A percentile compares a stretch with the other conserved stretches of the same genome.
phyloP scores from a whole-genome alignment of 1,284 basidiomycete genomes.

The Cutaneotrichosporon dermatis region DNA sequence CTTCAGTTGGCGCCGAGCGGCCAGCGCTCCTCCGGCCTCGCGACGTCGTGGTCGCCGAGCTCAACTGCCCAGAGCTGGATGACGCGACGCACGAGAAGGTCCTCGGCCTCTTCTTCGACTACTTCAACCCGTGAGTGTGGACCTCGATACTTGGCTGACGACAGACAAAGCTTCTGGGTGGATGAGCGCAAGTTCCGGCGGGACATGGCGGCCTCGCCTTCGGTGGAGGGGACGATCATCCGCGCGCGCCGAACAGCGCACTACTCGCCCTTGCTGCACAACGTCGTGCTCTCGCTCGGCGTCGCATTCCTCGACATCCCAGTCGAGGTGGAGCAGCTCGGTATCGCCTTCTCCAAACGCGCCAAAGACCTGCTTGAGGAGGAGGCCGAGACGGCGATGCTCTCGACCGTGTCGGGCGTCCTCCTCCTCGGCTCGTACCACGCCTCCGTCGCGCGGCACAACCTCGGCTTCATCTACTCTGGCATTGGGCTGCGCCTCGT shows the following conservation, averaged over 20 bases:
- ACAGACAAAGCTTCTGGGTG: slow-evolving; percentile 25
- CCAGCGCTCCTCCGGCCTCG: slow-evolving; percentile 8
- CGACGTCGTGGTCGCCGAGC: slow-evolving; percentile 1
- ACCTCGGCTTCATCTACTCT: slow-evolving; percentile 26
- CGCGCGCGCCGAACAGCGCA: slow-evolving; percentile 17
- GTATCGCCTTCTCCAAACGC: slow-evolving; percentile 15
- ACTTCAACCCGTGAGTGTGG: slow-evolving; percentile 22
- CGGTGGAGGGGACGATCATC: slow-evolving; percentile 12
- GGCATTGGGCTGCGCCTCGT: slow-evolving; percentile 23
- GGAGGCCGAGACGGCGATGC: slow-evolving; percentile 33
- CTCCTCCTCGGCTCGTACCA: slow-evolving; percentile 33
- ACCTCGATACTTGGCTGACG: not conserved
- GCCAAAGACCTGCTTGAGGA: slow-evolving; percentile 32
- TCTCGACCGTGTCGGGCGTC: slow-evolving; percentile 32
- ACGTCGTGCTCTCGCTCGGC: slow-evolving; percentile 60
- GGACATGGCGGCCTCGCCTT: slow-evolving; percentile 13
- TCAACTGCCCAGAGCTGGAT: slow-evolving; percentile 18
- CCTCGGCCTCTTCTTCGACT: slow-evolving; percentile 24
- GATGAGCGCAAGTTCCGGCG: slow-evolving; percentile 22
- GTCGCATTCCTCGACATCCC: slow-evolving; percentile 17
- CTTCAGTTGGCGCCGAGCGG: slow-evolving; percentile 1
- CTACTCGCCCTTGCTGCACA: slow-evolving; percentile 58
- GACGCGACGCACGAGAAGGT: slow-evolving; percentile 20
- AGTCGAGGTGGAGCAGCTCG: slow-evolving; percentile 9
- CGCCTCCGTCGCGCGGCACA: slow-evolving; percentile 22